Base-by-base conservation (phyloP, 768 basidiomycete species). In the Boletus rex-veris region DNA sequence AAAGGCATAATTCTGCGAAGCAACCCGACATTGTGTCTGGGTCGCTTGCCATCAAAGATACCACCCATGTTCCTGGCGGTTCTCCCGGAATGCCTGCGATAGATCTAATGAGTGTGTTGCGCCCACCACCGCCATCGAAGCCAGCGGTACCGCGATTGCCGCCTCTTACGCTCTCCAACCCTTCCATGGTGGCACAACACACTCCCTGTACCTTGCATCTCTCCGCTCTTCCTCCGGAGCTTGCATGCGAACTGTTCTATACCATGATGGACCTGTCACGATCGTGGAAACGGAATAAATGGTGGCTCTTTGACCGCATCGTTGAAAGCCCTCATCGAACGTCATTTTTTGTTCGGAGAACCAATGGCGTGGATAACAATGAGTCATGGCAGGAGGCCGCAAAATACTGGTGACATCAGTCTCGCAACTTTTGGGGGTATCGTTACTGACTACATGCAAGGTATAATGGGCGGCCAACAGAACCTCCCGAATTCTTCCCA, bases 311-410 rank as follows among this genome's bases (percentile, higher is more conserved):
- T 67, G 89, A 92, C 62, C 77, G 84, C 19, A 56, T 92, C 14
- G 91, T 92, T 2, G 88, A 92, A 70, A 90, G 88, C 60, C 89
- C 90, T 4, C 90, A 92, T 71, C 75, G 82, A n/a, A 88, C 90
- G 2, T 81, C 86, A 1, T 90, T 92, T 69, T 92, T 80, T 70
- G 82, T 80, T 5, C 72, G 89, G 45, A 76, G 74, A 58, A 75
- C 73, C 28, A 72, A 78, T 52, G 75, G 77, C 5, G 56, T 74
- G 10, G 74, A 74, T 26, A 68, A 72, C 15, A 71, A 81, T 46
- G 73, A 78, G 37, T 70, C 74, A 9, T 86, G 86, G 86, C 80
- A 84, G 50, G 81, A 88, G 60, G 82, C 86, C 15, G 89, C 90
- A 3, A 85, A 80, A 56, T 88, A 78, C 64, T 92, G 90, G 90